Base-by-base conservation (phyloP, 805 yeast genomes). In the Lipomyces yamadae region DNA sequence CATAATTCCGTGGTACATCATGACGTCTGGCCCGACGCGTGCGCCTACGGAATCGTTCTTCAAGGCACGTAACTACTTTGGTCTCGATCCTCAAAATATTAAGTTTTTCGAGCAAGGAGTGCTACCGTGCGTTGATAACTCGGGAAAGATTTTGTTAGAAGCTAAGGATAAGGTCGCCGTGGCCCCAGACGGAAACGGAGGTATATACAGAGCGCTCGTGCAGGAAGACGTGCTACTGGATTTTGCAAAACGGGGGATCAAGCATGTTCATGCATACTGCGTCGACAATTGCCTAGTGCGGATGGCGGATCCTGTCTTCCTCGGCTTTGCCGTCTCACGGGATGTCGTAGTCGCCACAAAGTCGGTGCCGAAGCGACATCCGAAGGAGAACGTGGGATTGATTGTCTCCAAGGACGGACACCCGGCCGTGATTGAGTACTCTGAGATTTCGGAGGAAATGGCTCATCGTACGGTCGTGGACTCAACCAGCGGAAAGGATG, bases 161-260 rank as follows among this genome's bases (percentile, higher is more conserved):
- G 77, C 86, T 6, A 80, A 83, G 55, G 75, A 79, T 54, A 78
- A 82, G 33, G 82, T 91, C 50, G 88, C 92, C 34, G 89, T 90
- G 74, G 90, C 97, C 5, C 99, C 99, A 1, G 98, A 95, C 78
- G 99, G 99, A 0, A 95, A 95, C 77, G 99, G 99, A 66, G 99
- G 99, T 1, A 81, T 95, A 60, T 95, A 95, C 80, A 88, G 86
- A 74, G 98, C 97, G 0, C 82, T 95, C 52, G 79, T 80, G 72
- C 84, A 84, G 55, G 85, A 88, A 71, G 84, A 85, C 1, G 80
- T 93, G 24, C 74, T 95, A 39, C 84, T 84, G 5, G 97, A 94
- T 76, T 85, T 95, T 76, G 74, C 79, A 35, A 67, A 72, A 6
- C 87, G 86, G 64, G 92, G 92, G 4, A 86, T 94, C 70, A 86